Evolutionary conservation across 2,329 filamentous ascomycete species (phyloP).

Genomic region (Penicillium sp.): DNA sequence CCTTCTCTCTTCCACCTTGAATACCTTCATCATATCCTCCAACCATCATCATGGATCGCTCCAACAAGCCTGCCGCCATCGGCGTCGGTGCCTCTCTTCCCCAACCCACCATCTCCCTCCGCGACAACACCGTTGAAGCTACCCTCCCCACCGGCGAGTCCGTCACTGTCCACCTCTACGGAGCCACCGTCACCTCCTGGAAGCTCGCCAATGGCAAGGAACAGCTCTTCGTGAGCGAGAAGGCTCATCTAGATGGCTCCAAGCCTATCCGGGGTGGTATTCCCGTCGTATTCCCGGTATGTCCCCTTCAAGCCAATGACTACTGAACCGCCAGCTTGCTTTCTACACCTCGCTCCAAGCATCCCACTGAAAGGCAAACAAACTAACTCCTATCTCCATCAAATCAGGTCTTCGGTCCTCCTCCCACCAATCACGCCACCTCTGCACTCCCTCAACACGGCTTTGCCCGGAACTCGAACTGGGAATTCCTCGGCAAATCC

Average conservation of each 20-base stretch:
- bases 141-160: conserved; percentile 76
- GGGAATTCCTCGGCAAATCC: conserved; percentile 69
- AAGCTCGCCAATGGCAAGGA: conserved; percentile 70
- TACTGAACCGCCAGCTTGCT: too few species aligned
- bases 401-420: conserved; percentile 81
- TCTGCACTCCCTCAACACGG: conserved; percentile 80
- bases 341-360: too few species aligned
- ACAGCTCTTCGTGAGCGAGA: conserved; percentile 77
- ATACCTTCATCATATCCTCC: too few species aligned
- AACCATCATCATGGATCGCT: too few species aligned
- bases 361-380: too few species aligned
- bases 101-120: conserved; percentile 68
- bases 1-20: too few species aligned
- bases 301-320: too few species aligned
- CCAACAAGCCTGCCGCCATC: conserved; percentile 71
- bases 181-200: conserved; percentile 89
- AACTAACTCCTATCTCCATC: too few species aligned
- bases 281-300: conserved; percentile 83
- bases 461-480: conserved; percentile 78
- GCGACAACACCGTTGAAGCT: conserved; percentile 66
- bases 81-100: conserved; percentile 64
- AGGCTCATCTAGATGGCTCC: conserved; percentile 70
- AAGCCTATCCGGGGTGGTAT: conserved; percentile 88
- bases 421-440: conserved; percentile 67
- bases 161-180: conserved; percentile 73